Evolutionary conservation across 1,284 basidiomycete species (phyloP).

Genomic region (Schizophyllum commune): DNA sequence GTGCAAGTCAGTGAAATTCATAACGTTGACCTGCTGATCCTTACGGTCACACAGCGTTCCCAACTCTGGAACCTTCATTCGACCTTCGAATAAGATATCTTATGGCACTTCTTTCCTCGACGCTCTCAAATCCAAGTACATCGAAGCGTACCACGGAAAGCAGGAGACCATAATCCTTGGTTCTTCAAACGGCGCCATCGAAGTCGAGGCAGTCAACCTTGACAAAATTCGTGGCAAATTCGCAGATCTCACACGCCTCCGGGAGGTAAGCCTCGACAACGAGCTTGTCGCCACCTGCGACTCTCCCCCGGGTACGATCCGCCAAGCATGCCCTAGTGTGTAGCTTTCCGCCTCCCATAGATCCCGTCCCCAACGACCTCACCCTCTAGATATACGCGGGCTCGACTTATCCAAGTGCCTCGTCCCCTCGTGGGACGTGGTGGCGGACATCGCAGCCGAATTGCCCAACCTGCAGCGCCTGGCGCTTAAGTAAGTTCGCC

Average conservation of each 20-base stretch:
- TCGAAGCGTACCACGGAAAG: constrained; percentile 50
- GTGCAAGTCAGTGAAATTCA: constrained; percentile 49
- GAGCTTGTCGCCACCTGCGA: constrained; percentile 52
- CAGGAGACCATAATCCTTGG: constrained; percentile 65
- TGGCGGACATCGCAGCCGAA: constrained; percentile 60
- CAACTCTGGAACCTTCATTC: constrained; percentile 69
- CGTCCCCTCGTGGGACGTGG: constrained; percentile 62
- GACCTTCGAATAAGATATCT: constrained; percentile 45
- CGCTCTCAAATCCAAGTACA: constrained; percentile 73
- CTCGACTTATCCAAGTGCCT: constrained; percentile 83
- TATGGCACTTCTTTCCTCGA: constrained; percentile 68
- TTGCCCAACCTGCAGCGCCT: constrained; percentile 61
- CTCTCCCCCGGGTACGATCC: constrained; percentile 45
- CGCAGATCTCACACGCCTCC: constrained; percentile 57
- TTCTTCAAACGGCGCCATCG: constrained; percentile 74
- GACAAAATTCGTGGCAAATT: constrained; percentile 73
- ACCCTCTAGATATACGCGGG: constrained; percentile 56
- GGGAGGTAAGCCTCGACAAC: constrained; percentile 73
- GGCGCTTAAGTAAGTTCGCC: constrained; percentile 62
- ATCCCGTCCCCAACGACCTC: constrained; percentile 2
- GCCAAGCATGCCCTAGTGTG: constrained; percentile 64
- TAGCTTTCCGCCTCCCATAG: constrained; percentile 12
- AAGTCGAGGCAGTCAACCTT: constrained; percentile 82
- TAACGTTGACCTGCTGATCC: constrained; percentile 1
- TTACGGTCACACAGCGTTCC: constrained; percentile 30